Evolutionary conservation across 805 yeast species (phyloP).

Genomic region (Yamadazyma ubonensis): DNA sequence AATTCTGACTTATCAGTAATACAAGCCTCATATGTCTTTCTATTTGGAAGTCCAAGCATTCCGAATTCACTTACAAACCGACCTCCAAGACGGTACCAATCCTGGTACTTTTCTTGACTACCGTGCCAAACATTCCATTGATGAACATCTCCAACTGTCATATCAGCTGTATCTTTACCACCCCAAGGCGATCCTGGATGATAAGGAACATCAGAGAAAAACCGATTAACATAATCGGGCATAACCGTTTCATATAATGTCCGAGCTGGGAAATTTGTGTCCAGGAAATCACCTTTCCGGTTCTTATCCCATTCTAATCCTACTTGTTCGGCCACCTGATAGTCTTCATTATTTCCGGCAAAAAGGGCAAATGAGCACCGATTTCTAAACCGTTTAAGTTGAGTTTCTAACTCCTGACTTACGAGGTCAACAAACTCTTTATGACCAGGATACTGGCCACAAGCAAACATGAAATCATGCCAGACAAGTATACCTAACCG

Average conservation of each 20-base stretch:
- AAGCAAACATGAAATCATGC: constrained; percentile 60
- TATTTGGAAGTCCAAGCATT: constrained; percentile 46
- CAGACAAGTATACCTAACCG: constrained; percentile 45
- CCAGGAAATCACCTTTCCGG: constrained; percentile 25
- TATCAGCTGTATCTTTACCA: constrained; percentile 26
- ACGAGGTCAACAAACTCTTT: constrained; percentile 35
- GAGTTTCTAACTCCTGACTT: constrained; percentile 35
- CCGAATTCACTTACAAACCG: constrained; percentile 56
- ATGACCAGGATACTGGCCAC: constrained; percentile 53
- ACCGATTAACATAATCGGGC: constrained; percentile 32
- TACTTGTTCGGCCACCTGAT: constrained; percentile 42
- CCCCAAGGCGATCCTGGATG: constrained; percentile 54
- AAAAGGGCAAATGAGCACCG: constrained; percentile 39
- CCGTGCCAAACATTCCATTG: constrained; percentile 64
- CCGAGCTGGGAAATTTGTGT: constrained; percentile 45
- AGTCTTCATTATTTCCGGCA: constrained; percentile 50
- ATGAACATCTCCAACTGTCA: constrained; percentile 47
- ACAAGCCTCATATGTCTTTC: constrained; percentile 33
- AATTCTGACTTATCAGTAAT: constrained; percentile 38
- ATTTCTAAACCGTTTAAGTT: constrained; percentile 41
- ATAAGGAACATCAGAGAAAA: constrained; percentile 30
- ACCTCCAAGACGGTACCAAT: constrained; percentile 47
- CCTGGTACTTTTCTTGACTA: constrained; percentile 42
- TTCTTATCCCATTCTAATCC: constrained; percentile 27
- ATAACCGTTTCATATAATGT: constrained; percentile 39